A percentile compares a stretch with the other conserved stretches of the same genome.
These are phyloP conservation scores for Backusella circina DNA, from an alignment of 192 early-diverging fungal genomes.

Conservation along the genomic window DNA sequence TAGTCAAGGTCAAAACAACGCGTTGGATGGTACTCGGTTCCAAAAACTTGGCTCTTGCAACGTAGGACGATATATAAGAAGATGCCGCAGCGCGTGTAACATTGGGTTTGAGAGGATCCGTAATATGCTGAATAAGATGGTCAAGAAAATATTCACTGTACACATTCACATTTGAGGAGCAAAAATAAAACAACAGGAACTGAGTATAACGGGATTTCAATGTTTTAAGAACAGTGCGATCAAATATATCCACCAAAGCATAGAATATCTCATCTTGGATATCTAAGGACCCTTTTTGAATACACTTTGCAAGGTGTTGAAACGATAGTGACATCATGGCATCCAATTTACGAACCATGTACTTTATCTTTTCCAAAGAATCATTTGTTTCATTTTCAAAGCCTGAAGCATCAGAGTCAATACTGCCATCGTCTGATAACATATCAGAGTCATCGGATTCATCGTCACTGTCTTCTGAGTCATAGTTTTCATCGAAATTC, in stretches of 20 bases:
- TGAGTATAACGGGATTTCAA: slow-evolving; percentile 89
- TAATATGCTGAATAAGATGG: slow-evolving; percentile 57
- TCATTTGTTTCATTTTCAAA: slow-evolving; percentile 12
- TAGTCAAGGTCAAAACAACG: slow-evolving; percentile 61
- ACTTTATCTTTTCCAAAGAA: slow-evolving; percentile 36
- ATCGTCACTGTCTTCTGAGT: slow-evolving; percentile 35
- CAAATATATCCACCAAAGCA: slow-evolving; percentile 74
- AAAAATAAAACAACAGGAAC: slow-evolving; percentile 85
- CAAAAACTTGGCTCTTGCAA: slow-evolving; percentile 81
- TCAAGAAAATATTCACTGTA: slow-evolving; percentile 79
- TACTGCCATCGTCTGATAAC: slow-evolving; percentile 10
- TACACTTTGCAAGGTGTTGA: slow-evolving; percentile 45
- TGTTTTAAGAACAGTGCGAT: slow-evolving; percentile 74
- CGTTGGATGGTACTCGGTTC: slow-evolving; percentile 52
- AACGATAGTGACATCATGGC: slow-evolving; percentile 67
- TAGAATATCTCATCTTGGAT: slow-evolving; percentile 55
- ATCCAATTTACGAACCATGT: slow-evolving; percentile 69
- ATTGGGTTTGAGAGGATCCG: slow-evolving; percentile 55
- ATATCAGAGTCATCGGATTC: slow-evolving; percentile 45
- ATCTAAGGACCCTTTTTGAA: slow-evolving; percentile 16
- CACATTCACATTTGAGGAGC: slow-evolving; percentile 51
- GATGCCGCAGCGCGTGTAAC: slow-evolving; percentile 77
- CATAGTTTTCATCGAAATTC: slow-evolving; percentile 33
- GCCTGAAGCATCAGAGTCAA: slow-evolving; percentile 28
- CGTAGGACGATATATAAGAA: slow-evolving; percentile 82